Evolutionary conservation across 78 protist species (phyloP), one percentile per base, ranked within the genome.

Genomic region (Paulinella micropora): DNA sequence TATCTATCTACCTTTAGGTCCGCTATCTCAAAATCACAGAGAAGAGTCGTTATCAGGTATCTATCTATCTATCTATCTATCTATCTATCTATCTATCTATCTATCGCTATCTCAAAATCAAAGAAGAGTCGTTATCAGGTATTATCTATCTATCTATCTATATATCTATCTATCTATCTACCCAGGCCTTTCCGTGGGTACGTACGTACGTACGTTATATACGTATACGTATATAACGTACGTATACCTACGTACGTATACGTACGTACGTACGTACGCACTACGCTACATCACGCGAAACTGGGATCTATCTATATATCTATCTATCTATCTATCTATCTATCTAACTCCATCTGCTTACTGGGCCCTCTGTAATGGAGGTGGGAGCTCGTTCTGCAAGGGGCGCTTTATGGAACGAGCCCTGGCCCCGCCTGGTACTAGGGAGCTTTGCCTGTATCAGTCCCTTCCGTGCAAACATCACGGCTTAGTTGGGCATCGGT

Each of bases 41-140:
- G 94, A 96, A 96, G 92, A 88, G 94, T 39, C 96, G 97, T 67
- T 96, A 97, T 89, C 97, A 96, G 92, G 97, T n/a, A n/a, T n/a
- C 6, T 51, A 51, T 51, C 15, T 51, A 51, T 15, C 6, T 51
- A 15, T 51, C 6, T 51, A 23, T 51, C 6, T 51, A 51, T 51
- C 6, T 51, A 51, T 51, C 6, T 51, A 51, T 51, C 6, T 51
- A 15, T 51, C 6, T 51, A 51, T 79, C 29, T 23, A 29, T n/a
- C n/a, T n/a, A n/a, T n/a, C 95, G 98, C 36, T 97, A 97, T 90
- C 92, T 97, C 15, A 98, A 97, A 92, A 94, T 98, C 86, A 90
- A 99, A 98, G 94, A 96, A 96, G 92, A 88, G 94, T 39, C 96
- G 97, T 67, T 96, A 97, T 89, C 97, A 96, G 92, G 97, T n/a